Base-by-base conservation (phyloP, 73 alveolate species). In the Paramecium sexaurelia region DNA sequence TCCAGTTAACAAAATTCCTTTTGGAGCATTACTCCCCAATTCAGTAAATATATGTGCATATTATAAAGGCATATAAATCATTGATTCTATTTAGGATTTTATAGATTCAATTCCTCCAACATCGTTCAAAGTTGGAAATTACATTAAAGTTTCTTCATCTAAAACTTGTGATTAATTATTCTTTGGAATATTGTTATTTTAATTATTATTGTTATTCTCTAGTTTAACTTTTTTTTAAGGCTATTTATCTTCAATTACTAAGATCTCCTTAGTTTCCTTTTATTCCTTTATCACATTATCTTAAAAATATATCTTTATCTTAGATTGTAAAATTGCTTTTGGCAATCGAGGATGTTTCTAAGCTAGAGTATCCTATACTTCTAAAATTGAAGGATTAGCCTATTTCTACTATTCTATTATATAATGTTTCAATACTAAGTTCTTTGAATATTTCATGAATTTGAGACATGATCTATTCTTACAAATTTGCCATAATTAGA, bases 1-100 rank as follows among this genome's bases (percentile, higher is more conserved):
- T 24, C 93, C 93, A 19, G 93, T 87, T 35, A 87, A 68, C 8
- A 87, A 69, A 6, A 87, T 87, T 68, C 93, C 93, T 57, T 68
- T 87, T 2, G 93, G 93, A 39, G 93, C 90, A 41, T 47, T 35
- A 10, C 71, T 67, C 35, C 86, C 86, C 22, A 87, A 67, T 37
- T 75, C 45, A 22, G 40, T 69, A 68, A 87, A 87, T 37, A 87
- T 40, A 11, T 66, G 61, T 19, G 88, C 55, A 87, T 67, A 68
- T 17, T 87, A 40, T 67, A 87, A 69, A 9, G 93, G 93, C 83
- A 87, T 55, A 17, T 87, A 87, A 8, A 87, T 87, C 89, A 78
- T 78, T 7, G 90, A 78, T 78, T 78, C 68, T 37, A 78, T 78
- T 45, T 78, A 43, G 1, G 69, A 39, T 78, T 43, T 26, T 2